Percentiles rank a stretch among this genome's conserved stretches.
These are phyloP conservation scores for Amanita polypyramis DNA, from an alignment of 768 basidiomycete species.

Conservation along the genomic window DNA sequence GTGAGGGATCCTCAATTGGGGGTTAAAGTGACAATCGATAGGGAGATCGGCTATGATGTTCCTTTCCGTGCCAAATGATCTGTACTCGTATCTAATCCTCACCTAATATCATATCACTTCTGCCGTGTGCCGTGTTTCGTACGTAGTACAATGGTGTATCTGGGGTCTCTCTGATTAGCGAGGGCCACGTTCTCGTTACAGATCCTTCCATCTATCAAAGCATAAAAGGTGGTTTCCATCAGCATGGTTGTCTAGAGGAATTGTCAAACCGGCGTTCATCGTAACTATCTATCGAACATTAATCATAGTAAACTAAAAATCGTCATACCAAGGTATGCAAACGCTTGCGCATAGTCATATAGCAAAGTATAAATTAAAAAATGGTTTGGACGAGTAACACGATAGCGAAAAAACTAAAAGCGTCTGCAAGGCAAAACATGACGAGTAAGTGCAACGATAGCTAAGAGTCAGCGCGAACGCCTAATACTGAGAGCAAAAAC, in stretches of 20 bases:
- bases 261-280: too few species aligned
- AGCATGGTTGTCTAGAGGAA: too few species aligned
- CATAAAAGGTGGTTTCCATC: too few species aligned
- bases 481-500: background rate
- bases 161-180: background rate
- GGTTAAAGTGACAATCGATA: constrained; percentile 51
- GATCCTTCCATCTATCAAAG: too few species aligned
- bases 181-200: too few species aligned
- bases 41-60: constrained; percentile 42
- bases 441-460: background rate
- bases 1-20: constrained; percentile 21
- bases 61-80: constrained; percentile 3
- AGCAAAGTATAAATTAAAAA: too few species aligned
- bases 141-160: background rate
- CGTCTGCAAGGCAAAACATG: constrained; percentile 3
- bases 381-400: too few species aligned
- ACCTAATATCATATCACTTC: background rate
- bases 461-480: constrained; percentile 1
- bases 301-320: too few species aligned
- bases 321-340: too few species aligned
- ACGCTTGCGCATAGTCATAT: too few species aligned
- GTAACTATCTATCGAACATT: too few species aligned
- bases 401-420: background rate
- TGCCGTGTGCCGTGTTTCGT: background rate
- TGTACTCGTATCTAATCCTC: background rate